Conservation (phyloP, 1,284 basidiomycete genomes). For the Fomitiporia mediterranea region DNA sequence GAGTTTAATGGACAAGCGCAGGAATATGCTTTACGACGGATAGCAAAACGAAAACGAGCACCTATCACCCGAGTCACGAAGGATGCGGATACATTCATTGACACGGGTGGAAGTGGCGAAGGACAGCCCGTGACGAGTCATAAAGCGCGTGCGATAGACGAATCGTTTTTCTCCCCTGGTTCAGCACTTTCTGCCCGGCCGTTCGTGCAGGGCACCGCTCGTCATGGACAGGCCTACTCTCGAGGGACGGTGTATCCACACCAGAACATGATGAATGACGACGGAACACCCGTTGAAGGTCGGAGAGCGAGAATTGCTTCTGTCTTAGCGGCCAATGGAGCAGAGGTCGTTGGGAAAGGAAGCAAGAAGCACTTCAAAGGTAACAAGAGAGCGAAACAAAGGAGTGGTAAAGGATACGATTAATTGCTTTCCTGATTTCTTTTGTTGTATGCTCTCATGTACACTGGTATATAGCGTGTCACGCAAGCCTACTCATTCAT, state of each 20-base stretch:
- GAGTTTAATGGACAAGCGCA: slow-evolving; percentile 79
- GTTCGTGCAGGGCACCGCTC: slow-evolving; percentile 58
- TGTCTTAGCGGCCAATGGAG: slow-evolving; percentile 43
- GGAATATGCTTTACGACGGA: slow-evolving; percentile 53
- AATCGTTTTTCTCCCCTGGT: slow-evolving; percentile 74
- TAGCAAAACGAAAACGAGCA: slow-evolving; percentile 74
- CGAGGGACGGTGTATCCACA: slow-evolving; percentile 71
- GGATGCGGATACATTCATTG: slow-evolving; percentile 77
- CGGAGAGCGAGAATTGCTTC: slow-evolving; percentile 43
- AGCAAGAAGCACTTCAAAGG: slow-evolving; percentile 92
- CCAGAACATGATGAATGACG: slow-evolving; percentile 72
- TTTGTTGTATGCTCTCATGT: background rate
- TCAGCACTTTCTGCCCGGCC: slow-evolving; percentile 51
- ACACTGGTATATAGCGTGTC: background rate
- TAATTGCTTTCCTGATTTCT: no score
- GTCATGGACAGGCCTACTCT: slow-evolving; percentile 57
- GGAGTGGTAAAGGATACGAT: slow-evolving; percentile 90
- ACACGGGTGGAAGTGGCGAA: slow-evolving; percentile 24
- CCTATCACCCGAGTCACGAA: slow-evolving; percentile 82
- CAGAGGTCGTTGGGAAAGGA: slow-evolving; percentile 30
- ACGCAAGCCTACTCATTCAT: no score
- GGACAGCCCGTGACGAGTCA: slow-evolving; percentile 32
- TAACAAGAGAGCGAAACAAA: slow-evolving; percentile 76
- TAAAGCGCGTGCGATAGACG: slow-evolving; percentile 72
- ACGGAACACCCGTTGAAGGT: slow-evolving; percentile 59